Evolutionary conservation across 495 filamentous ascomycete species (phyloP), one percentile per base, ranked within the genome.

Genomic region (Aspergillus saccharolyticus): DNA sequence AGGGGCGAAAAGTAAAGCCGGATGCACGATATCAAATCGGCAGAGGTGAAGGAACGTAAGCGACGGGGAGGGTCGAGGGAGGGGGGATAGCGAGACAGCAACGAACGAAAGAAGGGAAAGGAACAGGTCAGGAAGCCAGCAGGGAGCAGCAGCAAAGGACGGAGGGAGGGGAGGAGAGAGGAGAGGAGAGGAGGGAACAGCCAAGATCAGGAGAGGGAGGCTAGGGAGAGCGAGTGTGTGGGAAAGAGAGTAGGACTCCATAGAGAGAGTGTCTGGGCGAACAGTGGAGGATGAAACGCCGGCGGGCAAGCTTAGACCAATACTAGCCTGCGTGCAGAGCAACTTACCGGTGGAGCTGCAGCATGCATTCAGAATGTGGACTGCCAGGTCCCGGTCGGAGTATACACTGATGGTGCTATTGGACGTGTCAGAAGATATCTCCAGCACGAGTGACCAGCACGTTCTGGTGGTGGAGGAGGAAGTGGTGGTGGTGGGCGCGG

Each of bases 11-110:
- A 42, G 48, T 44, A 55, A 51, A 54, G 56, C 44, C 55, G 55
- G 45, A 28, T 48, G 60, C 65, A 46, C 59, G 61, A 61, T 68
- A 42, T 68, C 66, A 68, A 68, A 65, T 54, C 66, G 63, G 61
- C 59, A 55, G 47, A 46, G 9, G 46, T 50, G 33, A 53, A 52
- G 18, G 56, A 55, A 54, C 46, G 51, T 45, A 52, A 33, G 44
- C 56, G 56, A 59, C 51, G 44, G 9, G 25, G n/a, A n/a, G 19
- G 21, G 54, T 48, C 44, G 50, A 50, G 43, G 39, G 50, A 50
- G 43, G 39, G 52, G 42, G 39, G 14, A 47, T 25, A 16, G 47
- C 44, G 33, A 55, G 14, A 16, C 42, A 16, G 17, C 52, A 15
- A 49, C 19, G 43, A 43, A 51, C 42, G 33, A 28, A 28, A 28